Percentiles rank a stretch among this genome's conserved stretches.
These are phyloP conservation scores for Blastomyces percursus DNA, from an alignment of 2,329 filamentous ascomycete genomes.

Conservation along the genomic window DNA sequence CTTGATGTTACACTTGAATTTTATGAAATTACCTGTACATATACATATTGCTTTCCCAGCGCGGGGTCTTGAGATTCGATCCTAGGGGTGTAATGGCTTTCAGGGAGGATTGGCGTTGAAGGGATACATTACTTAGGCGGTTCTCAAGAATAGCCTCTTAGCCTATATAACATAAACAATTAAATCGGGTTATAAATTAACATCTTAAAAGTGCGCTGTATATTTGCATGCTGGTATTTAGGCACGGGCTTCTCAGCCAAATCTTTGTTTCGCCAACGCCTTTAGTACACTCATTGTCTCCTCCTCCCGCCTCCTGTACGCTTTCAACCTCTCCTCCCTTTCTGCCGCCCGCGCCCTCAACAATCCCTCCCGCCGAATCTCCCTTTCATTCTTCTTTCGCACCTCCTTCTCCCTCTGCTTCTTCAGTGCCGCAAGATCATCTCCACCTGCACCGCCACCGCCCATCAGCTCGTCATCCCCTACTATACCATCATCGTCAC, in stretches of 20 bases:
- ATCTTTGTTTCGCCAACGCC: slow-evolving; percentile 67
- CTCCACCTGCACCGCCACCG: slow-evolving; percentile 42
- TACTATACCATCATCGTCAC: slow-evolving; percentile 47
- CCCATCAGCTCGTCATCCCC: slow-evolving; percentile 70
- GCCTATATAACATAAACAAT: neutral
- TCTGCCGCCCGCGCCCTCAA: slow-evolving; percentile 64
- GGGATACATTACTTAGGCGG: neutral
- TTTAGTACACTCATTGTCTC: slow-evolving; percentile 72
- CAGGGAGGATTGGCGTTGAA: neutral
- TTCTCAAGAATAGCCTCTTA: neutral
- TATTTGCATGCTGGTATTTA: neutral
- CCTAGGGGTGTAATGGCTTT: neutral
- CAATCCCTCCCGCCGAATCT: slow-evolving; percentile 72
- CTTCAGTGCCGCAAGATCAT: slow-evolving; percentile 52
- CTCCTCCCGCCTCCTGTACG: slow-evolving; percentile 66
- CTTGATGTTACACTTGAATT: neutral
- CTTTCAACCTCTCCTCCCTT: slow-evolving; percentile 62
- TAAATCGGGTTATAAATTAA: neutral
- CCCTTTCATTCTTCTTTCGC: slow-evolving; percentile 69
- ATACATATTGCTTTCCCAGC: slow-evolving; percentile 6
- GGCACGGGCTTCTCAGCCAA: slow-evolving; percentile 41
- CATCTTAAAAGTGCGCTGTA: neutral
- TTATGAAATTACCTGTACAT: slow-evolving; percentile 3
- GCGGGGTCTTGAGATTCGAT: neutral
- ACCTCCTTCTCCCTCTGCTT: slow-evolving; percentile 53